Evolutionary conservation across 202 grass and related monocot species (phyloP), one percentile per base, ranked within the genome.

Genomic region (Zizania palustris): DNA sequence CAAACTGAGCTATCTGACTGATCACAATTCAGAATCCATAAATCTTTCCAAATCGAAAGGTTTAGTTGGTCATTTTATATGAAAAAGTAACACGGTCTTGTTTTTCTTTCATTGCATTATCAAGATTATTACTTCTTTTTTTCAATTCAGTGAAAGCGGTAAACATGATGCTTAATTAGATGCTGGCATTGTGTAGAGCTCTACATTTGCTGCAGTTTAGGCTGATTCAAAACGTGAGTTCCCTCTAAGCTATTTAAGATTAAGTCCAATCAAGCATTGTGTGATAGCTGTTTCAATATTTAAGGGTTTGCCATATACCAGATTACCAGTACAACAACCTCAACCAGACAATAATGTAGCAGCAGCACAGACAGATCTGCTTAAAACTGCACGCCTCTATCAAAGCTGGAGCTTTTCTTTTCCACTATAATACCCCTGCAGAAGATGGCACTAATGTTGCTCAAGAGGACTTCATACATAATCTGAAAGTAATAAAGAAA

Each of bases 271-370:
- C 11, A 57, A 7, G 3, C 20, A 28, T 20, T 76, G 36, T 12
- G 34, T 21, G 19, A 33, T 40, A 54, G 65, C 61, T 39, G 19
- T 77, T 55, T 38, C 63, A 45, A 28, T 45, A 54, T 77, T 77
- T 8, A 77, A 65, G 61, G 33, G 19, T 77, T 77, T 51, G 74
- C 61, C 37, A 66, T 43, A 53, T 77, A 55, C 11, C 36, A 77
- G 45, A 33, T 40, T 77, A 55, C 11, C 36, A 77, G 45, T 77
- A 65, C 61, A 77, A 77, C 74, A 55, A 35, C 63, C 45, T 66
- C 74, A 77, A 64, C 45, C 60, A 53, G 63, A 76, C 33, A 76
- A 65, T 77, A 54, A 77, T 65, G 46, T 54, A 39, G 6, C 53
- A 39, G 61, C 54, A 28, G 6, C 45, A 77, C 11, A 63, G 15